These are phyloP conservation scores for Arachnomyces sp. DNA, from an alignment of 2,329 filamentous ascomycete species.

Conservation along the genomic window DNA sequence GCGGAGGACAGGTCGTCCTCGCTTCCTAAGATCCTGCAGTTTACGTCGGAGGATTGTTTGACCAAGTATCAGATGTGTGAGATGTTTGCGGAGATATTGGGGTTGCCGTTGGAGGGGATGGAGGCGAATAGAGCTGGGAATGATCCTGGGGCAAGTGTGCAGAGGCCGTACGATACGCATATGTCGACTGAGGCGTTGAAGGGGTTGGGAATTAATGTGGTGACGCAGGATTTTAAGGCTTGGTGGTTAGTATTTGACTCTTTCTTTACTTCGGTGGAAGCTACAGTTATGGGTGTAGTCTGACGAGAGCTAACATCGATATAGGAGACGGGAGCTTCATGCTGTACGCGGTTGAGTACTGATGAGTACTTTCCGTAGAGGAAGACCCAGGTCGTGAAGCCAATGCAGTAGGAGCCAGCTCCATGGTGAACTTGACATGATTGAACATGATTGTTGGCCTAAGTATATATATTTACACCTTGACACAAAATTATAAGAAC, in stretches of 20 bases:
- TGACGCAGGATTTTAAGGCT: slow-evolving; percentile 64
- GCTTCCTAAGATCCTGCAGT: slow-evolving; percentile 69
- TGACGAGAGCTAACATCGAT: background rate
- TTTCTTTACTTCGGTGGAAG: slow-evolving; percentile 5
- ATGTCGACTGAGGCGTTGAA: slow-evolving; percentile 67
- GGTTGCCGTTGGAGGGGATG: slow-evolving; percentile 61
- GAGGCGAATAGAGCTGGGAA: slow-evolving; percentile 61
- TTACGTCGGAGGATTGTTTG: slow-evolving; percentile 75
- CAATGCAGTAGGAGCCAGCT: no score
- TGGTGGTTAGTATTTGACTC: slow-evolving; percentile 59
- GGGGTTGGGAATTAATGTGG: slow-evolving; percentile 66
- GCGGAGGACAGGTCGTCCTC: slow-evolving; percentile 40
- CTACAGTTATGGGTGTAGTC: background rate
- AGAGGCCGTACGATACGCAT: slow-evolving; percentile 82
- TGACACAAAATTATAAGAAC: no score
- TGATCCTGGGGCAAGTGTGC: slow-evolving; percentile 61
- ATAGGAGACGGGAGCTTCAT: slow-evolving; percentile 9
- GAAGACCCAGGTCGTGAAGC: no score
- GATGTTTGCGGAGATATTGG: slow-evolving; percentile 70
- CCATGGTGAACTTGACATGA: no score
- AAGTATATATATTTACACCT: no score
- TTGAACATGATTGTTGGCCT: no score
- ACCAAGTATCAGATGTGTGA: slow-evolving; percentile 89
- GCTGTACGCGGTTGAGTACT: slow-evolving; percentile 6
- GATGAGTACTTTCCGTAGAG: no score